Evolutionary conservation across 1,139 yeast species (phyloP).

Genomic region (Zygosaccharomyces sapae): DNA sequence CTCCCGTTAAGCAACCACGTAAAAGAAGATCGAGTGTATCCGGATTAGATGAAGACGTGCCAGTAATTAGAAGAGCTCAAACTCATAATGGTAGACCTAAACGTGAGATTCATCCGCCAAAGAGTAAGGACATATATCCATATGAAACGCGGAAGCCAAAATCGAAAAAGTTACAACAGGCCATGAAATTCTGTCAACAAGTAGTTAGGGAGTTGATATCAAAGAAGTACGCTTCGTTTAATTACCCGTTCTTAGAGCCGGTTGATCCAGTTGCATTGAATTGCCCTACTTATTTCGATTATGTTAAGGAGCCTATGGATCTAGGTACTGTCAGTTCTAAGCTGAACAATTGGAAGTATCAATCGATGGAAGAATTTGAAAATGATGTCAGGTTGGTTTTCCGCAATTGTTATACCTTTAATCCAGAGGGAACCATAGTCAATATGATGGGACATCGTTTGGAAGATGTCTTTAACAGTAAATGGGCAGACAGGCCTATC

Average conservation of each 20-base stretch:
- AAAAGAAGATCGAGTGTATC: slow-evolving; percentile 22
- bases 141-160: slow-evolving; percentile 75
- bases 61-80: slow-evolving; percentile 55
- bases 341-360: slow-evolving; percentile 80
- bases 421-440: slow-evolving; percentile 94
- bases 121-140: slow-evolving; percentile 80
- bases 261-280: slow-evolving; percentile 94
- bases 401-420: slow-evolving; percentile 82
- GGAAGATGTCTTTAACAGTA: slow-evolving; percentile 79
- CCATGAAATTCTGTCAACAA: slow-evolving; percentile 79
- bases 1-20: slow-evolving; percentile 30
- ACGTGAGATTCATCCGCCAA: slow-evolving; percentile 94
- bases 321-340: slow-evolving; percentile 78
- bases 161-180: slow-evolving; percentile 87
- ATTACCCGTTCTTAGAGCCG: slow-evolving; percentile 88
- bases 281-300: slow-evolving; percentile 82
- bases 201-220: slow-evolving; percentile 75
- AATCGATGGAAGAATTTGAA: slow-evolving; percentile 83
- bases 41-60: slow-evolving; percentile 26
- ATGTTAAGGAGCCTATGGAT: slow-evolving; percentile 93
- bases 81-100: slow-evolving; percentile 70
- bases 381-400: slow-evolving; percentile 77
- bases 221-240: slow-evolving; percentile 77
- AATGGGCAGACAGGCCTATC: slow-evolving; percentile 87
- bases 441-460: slow-evolving; percentile 91